These are phyloP conservation scores for Yarrowia bubula DNA, from an alignment of 805 yeast genomes.

Conservation along the genomic window DNA sequence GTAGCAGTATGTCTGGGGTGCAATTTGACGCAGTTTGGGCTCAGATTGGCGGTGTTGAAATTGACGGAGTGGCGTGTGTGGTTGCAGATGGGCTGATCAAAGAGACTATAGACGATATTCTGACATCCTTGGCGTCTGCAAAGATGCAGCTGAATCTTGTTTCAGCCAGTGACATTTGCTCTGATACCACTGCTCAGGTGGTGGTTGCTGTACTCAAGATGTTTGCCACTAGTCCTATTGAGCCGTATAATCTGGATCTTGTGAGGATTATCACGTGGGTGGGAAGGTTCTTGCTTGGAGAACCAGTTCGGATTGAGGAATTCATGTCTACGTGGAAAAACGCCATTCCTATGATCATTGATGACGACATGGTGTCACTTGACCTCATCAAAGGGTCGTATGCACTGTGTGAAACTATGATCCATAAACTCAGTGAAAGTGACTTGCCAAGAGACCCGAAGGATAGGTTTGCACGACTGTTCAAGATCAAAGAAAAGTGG, in stretches of 20 bases:
- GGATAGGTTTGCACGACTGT: slow-evolving; percentile 52
- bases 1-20: slow-evolving; percentile 47
- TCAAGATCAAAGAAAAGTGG: slow-evolving; percentile 59
- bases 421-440: slow-evolving; percentile 54
- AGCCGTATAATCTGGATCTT: slow-evolving; percentile 45
- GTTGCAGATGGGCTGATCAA: slow-evolving; percentile 35
- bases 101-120: slow-evolving; percentile 34
- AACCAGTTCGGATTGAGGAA: slow-evolving; percentile 46
- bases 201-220: slow-evolving; percentile 50
- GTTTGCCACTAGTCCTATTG: slow-evolving; percentile 42
- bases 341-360: slow-evolving; percentile 38
- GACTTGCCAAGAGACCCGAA: slow-evolving; percentile 50
- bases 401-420: slow-evolving; percentile 42
- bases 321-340: slow-evolving; percentile 38
- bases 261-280: slow-evolving; percentile 55
- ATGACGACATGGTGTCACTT: slow-evolving; percentile 63
- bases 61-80: slow-evolving; percentile 47
- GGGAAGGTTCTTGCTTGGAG: slow-evolving; percentile 54
- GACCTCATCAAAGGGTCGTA: slow-evolving; percentile 55
- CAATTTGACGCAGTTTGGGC: slow-evolving; percentile 59
- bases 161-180: slow-evolving; percentile 32
- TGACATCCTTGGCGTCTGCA: slow-evolving; percentile 32
- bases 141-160: slow-evolving; percentile 13
- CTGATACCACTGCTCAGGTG: slow-evolving; percentile 46
- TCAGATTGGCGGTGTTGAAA: slow-evolving; percentile 52